Evolutionary conservation across 1,284 basidiomycete genomes (phyloP).

Genomic region (Rhodotorula sp.): DNA sequence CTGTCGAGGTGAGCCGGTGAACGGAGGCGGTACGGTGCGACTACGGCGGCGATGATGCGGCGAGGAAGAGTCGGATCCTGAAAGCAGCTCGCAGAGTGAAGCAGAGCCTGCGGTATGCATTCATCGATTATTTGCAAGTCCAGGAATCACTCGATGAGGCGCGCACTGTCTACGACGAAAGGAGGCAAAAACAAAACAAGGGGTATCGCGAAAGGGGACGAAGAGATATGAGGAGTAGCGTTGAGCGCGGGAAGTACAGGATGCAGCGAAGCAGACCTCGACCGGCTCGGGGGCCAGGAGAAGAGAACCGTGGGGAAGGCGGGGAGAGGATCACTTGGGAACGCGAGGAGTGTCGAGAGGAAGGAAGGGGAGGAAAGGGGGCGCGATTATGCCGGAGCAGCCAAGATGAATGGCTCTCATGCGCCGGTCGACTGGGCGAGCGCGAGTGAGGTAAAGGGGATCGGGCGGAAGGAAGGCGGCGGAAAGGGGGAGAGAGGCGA

Average conservation of each 20-base stretch:
- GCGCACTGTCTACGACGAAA: neutral
- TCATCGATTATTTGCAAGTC: neutral
- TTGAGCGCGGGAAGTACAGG: constrained; percentile 7
- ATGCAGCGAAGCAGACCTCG: constrained; percentile 19
- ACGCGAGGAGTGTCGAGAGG: neutral
- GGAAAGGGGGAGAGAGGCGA: neutral
- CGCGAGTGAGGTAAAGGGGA: neutral
- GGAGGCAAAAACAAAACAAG: neutral
- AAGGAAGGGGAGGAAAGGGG: neutral
- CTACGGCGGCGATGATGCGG: too few relatives aligned
- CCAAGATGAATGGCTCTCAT: constrained; percentile 19
- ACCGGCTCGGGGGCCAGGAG: neutral
- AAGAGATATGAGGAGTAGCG: neutral
- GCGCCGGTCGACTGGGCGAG: neutral
- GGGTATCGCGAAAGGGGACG: constrained; percentile 1
- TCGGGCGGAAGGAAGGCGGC: neutral
- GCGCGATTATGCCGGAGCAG: constrained; percentile 5
- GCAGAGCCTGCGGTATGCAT: neutral
- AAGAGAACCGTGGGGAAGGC: neutral
- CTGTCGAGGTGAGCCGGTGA: too few relatives aligned
- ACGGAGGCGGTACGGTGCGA: too few relatives aligned
- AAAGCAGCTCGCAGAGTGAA: too few relatives aligned
- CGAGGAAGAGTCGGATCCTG: too few relatives aligned
- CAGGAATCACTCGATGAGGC: neutral
- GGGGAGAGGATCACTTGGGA: too few relatives aligned